Conservation (phyloP, 2,329 filamentous ascomycete genomes). For the Fusarium pseudograminearum region DNA sequence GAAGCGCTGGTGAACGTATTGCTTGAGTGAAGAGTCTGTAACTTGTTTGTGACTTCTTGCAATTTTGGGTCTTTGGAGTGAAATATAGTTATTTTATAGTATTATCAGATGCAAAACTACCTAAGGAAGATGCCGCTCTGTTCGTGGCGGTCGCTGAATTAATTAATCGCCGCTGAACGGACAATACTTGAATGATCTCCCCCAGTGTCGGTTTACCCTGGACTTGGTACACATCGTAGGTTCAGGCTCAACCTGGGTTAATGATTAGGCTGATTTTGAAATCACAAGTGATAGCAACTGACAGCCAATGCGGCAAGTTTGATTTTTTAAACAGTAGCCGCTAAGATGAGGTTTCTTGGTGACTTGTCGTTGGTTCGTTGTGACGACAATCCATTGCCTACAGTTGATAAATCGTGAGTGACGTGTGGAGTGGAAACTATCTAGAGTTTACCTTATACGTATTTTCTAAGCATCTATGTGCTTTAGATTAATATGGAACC, state of each 20-base stretch:
- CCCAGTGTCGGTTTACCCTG: constrained; percentile 2
- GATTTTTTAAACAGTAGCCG: too few species aligned
- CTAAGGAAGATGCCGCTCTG: background rate
- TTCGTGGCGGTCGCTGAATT: constrained; percentile 15
- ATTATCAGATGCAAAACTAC: background rate
- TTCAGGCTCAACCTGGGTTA: background rate
- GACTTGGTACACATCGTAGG: background rate
- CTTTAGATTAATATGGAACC: too few species aligned
- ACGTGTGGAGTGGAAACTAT: background rate
- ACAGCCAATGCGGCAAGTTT: background rate
- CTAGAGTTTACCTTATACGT: background rate
- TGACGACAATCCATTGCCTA: background rate
- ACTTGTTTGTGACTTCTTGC: background rate
- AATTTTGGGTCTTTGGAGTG: background rate
- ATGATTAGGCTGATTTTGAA: background rate
- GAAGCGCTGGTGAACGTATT: background rate
- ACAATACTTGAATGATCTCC: background rate
- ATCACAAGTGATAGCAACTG: too few species aligned
- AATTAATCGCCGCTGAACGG: constrained; percentile 10
- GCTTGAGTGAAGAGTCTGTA: background rate
- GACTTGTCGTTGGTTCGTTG: too few species aligned
- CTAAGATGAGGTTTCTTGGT: too few species aligned
- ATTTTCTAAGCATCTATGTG: background rate
- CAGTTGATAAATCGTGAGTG: too few species aligned
- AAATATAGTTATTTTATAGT: background rate